Percentiles rank a stretch among this genome's conserved stretches.
These are phyloP conservation scores for Pterulicium gracile DNA, from an alignment of 1,284 basidiomycete genomes.

Conservation along the genomic window DNA sequence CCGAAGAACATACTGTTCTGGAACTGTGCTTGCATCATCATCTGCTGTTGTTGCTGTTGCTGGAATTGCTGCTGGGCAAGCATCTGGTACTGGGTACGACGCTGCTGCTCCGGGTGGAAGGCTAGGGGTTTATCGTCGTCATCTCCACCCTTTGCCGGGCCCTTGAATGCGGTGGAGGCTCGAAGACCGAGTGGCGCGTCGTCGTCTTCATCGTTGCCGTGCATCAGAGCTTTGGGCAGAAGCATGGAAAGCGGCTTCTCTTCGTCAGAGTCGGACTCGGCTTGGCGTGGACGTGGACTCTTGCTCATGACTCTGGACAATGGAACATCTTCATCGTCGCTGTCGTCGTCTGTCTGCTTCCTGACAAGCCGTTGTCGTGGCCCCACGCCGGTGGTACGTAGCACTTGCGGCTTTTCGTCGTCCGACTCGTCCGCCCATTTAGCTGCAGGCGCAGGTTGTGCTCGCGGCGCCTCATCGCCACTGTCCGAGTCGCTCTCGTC, in stretches of 20 bases:
- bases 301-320: constrained; percentile 43
- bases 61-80: constrained; percentile 43
- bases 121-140: constrained; percentile 48
- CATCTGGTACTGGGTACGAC: constrained; percentile 62
- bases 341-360: constrained; percentile 31
- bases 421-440: constrained; percentile 51
- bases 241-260: constrained; percentile 60
- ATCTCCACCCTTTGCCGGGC: constrained; percentile 9
- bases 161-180: constrained; percentile 15
- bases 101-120: constrained; percentile 66
- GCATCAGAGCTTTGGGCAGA: constrained; percentile 34
- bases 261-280: constrained; percentile 48
- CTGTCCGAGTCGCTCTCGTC: constrained; percentile 38
- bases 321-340: constrained; percentile 62
- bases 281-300: constrained; percentile 19
- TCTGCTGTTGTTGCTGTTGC: constrained; percentile 42
- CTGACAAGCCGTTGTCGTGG: constrained; percentile 26
- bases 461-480: constrained; percentile 28
- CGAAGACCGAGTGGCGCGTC: constrained; percentile 41
- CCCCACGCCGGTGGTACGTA: constrained; percentile 43
- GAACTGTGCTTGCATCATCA: constrained; percentile 70
- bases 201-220: constrained; percentile 47
- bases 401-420: constrained; percentile 26
- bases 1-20: constrained; percentile 65
- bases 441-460: constrained; percentile 12